These are phyloP conservation scores for Clitocybe nebularis DNA, from an alignment of 1,284 basidiomycete species.

Conservation along the genomic window DNA sequence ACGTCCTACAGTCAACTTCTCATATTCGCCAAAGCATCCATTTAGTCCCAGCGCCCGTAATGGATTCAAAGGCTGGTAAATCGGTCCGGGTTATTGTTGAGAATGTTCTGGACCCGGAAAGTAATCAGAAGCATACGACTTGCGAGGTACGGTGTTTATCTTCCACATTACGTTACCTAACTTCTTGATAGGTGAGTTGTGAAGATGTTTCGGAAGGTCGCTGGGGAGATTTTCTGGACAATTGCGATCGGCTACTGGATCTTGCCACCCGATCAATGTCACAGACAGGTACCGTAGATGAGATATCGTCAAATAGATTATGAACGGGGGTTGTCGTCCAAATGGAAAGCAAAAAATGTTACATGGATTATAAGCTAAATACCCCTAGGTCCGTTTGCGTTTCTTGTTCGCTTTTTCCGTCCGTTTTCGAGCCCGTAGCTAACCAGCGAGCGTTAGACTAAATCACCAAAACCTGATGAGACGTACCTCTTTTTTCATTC, in stretches of 20 bases:
- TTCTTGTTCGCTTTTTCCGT: slow-evolving; percentile 65
- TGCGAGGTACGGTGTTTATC: slow-evolving; percentile 46
- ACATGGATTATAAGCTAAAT: not conserved
- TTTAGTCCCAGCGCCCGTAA: slow-evolving; percentile 12
- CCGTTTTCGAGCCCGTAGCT: slow-evolving; percentile 71
- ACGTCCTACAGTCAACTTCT: slow-evolving; percentile 46
- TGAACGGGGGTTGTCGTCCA: no score
- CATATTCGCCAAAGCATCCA: slow-evolving; percentile 47
- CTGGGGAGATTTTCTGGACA: no score
- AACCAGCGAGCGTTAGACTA: no score
- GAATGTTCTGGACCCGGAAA: slow-evolving; percentile 51
- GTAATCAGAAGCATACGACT: slow-evolving; percentile 43
- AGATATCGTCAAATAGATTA: no score
- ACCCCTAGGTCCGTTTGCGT: slow-evolving; percentile 35
- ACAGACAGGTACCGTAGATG: no score
- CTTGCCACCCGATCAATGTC: no score
- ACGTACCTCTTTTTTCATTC: slow-evolving; percentile 81
- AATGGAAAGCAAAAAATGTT: not conserved
- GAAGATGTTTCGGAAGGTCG: no score
- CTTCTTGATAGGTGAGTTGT: no score
- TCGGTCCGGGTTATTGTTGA: slow-evolving; percentile 33
- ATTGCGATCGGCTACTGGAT: no score
- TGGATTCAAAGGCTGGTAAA: slow-evolving; percentile 1
- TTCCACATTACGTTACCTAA: not conserved
- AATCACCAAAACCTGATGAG: no score